Base-by-base conservation (phyloP, 371 early-diverging fungal genomes). In the Mortierella sp. region DNA sequence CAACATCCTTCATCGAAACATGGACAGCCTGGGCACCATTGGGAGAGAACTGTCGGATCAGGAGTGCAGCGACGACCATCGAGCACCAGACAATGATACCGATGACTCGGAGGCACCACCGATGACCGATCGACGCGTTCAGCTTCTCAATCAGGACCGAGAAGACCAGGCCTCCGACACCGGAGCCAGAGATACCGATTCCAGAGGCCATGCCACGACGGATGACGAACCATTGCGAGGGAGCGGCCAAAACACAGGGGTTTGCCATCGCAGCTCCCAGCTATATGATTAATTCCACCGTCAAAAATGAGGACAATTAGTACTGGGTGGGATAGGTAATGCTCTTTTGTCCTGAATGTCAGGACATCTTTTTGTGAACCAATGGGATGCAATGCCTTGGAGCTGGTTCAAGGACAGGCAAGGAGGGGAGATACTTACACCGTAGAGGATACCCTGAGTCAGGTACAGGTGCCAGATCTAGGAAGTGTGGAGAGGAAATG, bases 121-220 rank as follows among this genome's bases (percentile, higher is more conserved):
- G 78, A 59, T 89, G 75, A 11, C 91, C 90, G 24, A 89, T 77
- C 21, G 71, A 40, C 44, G 76, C 85, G 26, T 93, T 88, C 54
- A 93, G 76, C 24, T 69, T 82, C 46, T 89, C 88, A 4, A 90
- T 89, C 53, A 94, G n/a, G 19, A 93, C 88, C 1, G 90, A 87
- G 37, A 94, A 87, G 0, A 88, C 87, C 2, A 94, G 80, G 1
- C 94, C 94, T n/a, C 95, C 95, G 21, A 93, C 53, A 13, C 95
- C 94, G 3, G 89, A 88, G 5, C 96, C 96, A 21, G 94, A 89
- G 1, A 95, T 92, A 5, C 91, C 93, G 59, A 96, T 88, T 3
- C 97, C 97, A 2, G 94, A 94, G 1, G 96, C 96, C 75, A 96
- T 82, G 0, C 95, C 96, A 44, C 95, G 90, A 16, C 87, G 87